Conservation (phyloP, 2,329 filamentous ascomycete genomes). For the Diaporthe helianthi region DNA sequence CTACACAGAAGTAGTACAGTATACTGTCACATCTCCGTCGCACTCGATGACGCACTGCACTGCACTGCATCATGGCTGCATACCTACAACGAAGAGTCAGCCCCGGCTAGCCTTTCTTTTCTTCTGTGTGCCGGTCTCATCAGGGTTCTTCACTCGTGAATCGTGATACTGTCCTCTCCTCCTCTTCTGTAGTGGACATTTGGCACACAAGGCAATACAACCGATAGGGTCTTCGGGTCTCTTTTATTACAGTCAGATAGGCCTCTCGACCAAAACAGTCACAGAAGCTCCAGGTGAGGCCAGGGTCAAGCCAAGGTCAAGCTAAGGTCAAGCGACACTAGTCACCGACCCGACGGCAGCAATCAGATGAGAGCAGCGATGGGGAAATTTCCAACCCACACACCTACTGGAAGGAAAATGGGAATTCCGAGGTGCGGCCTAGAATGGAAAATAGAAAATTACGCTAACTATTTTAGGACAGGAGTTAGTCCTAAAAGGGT, state of each 20-base stretch:
- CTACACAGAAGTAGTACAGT: background rate
- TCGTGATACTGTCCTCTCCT: background rate
- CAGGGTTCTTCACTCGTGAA: background rate
- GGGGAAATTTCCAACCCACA: too few relatives aligned
- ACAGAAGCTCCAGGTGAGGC: background rate
- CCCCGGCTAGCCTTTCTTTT: background rate
- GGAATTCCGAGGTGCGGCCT: too few relatives aligned
- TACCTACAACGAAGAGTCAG: conserved; percentile 12
- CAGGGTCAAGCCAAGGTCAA: too few relatives aligned
- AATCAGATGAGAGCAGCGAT: conserved; percentile 24
- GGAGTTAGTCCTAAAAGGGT: too few relatives aligned
- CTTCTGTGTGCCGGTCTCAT: background rate
- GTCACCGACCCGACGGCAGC: conserved; percentile 6
- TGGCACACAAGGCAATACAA: background rate
- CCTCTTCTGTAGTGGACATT: background rate
- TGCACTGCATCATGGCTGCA: background rate
- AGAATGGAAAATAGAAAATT: too few relatives aligned
- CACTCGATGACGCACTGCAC: background rate
- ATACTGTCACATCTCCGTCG: background rate
- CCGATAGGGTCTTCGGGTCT: conserved; percentile 2
- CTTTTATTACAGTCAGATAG: background rate
- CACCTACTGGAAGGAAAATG: too few relatives aligned
- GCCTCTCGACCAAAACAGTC: background rate
- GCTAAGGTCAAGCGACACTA: conserved; percentile 11
- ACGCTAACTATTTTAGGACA: too few relatives aligned